Base-by-base conservation (phyloP, 257 asterid species). In the Fraxinus cuspidata region DNA sequence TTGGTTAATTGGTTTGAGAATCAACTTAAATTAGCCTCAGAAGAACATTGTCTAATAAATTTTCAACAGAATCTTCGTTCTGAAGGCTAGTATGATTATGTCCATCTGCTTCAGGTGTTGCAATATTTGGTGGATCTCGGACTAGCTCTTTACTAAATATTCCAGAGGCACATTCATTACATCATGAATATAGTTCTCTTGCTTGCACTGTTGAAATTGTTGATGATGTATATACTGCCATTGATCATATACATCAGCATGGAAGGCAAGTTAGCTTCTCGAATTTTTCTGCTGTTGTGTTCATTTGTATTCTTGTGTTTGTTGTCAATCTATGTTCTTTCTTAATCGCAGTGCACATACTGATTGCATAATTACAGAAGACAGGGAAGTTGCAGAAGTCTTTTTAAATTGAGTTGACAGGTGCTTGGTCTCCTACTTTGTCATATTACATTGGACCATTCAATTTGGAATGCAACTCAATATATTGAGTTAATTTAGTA, bases 181-280 rank as follows among this genome's bases (percentile, higher is more conserved):
- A 94, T 86, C 97, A 94, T 68, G 99, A 94, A 85, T 94, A 94
- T 74, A 86, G 97, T 86, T 90, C 99, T 76, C 93, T 91, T 28
- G 96, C 97, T 82, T 94, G 97, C 83, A 90, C 99, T 56, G 82
- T 94, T 74, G 99, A 94, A 86, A 82, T 92, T 80, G 97, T 94
- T 88, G 90, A 91, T 84, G 99, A 94, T 76, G 97, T 94, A 76
- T 80, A 90, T 82, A 90, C 90, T 79, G 97, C 97, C 81, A 90
- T 94, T 85, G 97, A 92, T 79, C 97, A 94, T 79, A 91, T 92
- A 82, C 96, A 91, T 83, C 88, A 79, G 70, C 92, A 95, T 71
- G 99, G 98, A 79, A 95, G 99, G 99, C 86, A 86, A 76, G 94
- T 70, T 80, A 35, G 71, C 73, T 35, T 42, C 76, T 56, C 18